phyloP scores from a whole-genome alignment of 352 stramenopile species.

The Globisporangium camurandrum region DNA sequence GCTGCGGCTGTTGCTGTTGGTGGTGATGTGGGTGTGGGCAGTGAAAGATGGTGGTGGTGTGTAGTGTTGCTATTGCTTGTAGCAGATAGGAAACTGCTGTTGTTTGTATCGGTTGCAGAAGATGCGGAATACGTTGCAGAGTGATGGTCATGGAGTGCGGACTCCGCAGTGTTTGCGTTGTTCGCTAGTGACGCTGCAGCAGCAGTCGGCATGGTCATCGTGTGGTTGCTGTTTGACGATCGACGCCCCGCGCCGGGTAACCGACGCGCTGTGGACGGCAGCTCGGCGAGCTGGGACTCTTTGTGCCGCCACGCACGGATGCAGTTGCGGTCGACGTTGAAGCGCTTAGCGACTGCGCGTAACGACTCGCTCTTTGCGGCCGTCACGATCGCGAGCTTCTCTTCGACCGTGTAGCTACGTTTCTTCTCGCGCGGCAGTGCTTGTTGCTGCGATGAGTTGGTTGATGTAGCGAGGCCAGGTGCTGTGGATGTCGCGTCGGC shows the following conservation, averaged over 20 bases:
- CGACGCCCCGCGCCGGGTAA: constrained; percentile 44
- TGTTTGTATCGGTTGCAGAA: no score
- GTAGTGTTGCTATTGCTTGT: no score
- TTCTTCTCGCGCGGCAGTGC: constrained; percentile 39
- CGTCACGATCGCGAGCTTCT: constrained; percentile 61
- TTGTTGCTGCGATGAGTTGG: no score
- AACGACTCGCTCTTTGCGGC: constrained; percentile 46
- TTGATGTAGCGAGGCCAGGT: no score
- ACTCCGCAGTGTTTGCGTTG: no score
- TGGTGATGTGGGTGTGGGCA: no score
- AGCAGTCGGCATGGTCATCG: background rate
- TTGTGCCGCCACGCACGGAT: constrained; percentile 63
- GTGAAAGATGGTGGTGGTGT: no score
- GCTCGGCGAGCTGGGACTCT: constrained; percentile 42
- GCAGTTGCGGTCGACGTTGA: constrained; percentile 68
- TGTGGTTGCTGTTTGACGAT: constrained; percentile 9
- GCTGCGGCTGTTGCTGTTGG: constrained; percentile 3
- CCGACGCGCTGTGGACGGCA: constrained; percentile 46
- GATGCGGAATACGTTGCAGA: no score
- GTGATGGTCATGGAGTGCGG: no score
- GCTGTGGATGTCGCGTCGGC: no score
- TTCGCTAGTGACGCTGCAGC: constrained; percentile 17
- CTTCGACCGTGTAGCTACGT: constrained; percentile 67
- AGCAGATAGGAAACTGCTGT: no score
- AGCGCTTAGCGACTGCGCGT: constrained; percentile 43